Percentiles rank a stretch among this genome's conserved stretches.
Conservation (phyloP, 2,329 filamentous ascomycete species). For the Sarocladium strictum region DNA sequence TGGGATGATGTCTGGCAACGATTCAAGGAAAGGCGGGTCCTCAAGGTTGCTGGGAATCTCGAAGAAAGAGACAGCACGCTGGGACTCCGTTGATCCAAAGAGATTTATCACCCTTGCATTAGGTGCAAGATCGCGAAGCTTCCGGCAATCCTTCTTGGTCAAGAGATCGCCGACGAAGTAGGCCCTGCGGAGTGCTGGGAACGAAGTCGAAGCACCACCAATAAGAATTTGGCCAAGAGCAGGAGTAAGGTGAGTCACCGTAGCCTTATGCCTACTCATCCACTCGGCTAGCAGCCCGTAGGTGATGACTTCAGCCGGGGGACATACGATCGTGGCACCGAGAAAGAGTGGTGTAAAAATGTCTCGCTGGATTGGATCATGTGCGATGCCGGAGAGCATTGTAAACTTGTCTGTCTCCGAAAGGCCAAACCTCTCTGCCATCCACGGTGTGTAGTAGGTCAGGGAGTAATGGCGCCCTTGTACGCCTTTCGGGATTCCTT, state of each 20-base stretch:
- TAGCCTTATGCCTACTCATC: slow-evolving; percentile 71
- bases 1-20: slow-evolving; percentile 63
- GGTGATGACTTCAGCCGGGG: slow-evolving; percentile 69
- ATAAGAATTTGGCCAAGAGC: slow-evolving; percentile 53
- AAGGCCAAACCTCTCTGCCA: slow-evolving; percentile 76
- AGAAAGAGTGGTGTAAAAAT: slow-evolving; percentile 90
- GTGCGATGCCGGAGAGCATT: slow-evolving; percentile 71
- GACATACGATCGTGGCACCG: slow-evolving; percentile 70
- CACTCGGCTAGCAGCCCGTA: slow-evolving; percentile 85
- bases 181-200: slow-evolving; percentile 68
- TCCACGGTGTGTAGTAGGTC: slow-evolving; percentile 87
- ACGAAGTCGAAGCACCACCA: slow-evolving; percentile 72
- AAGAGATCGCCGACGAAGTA: slow-evolving; percentile 97
- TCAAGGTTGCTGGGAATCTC: slow-evolving; percentile 63
- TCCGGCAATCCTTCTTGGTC: slow-evolving; percentile 74
- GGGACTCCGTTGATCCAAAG: slow-evolving; percentile 20
- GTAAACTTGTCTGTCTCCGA: slow-evolving; percentile 51
- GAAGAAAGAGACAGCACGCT: slow-evolving; percentile 65
- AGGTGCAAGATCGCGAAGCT: slow-evolving; percentile 67
- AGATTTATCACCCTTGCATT: slow-evolving; percentile 13
- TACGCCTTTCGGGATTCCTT: slow-evolving; percentile 48
- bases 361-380: slow-evolving; percentile 64
- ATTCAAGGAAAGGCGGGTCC: slow-evolving; percentile 47
- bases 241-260: slow-evolving; percentile 76
- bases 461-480: slow-evolving; percentile 81